Evolutionary conservation across 2,329 filamentous ascomycete genomes (phyloP).

Genomic region (Paradendryphiella salina): DNA sequence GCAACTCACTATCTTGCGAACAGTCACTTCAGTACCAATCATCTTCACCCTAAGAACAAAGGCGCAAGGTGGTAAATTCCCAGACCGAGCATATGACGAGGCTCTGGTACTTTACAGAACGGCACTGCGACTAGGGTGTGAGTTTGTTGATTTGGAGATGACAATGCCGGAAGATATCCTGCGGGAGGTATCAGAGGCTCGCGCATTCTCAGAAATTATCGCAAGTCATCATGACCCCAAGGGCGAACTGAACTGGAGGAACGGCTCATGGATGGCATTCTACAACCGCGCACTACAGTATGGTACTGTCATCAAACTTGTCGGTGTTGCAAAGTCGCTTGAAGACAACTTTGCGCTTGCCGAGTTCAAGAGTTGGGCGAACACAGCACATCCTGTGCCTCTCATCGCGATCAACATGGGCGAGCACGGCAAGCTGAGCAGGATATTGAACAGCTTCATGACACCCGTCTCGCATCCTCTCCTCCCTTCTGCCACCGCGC

Average conservation of each 20-base stretch:
- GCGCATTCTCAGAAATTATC: constrained; percentile 79
- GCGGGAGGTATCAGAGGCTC: constrained; percentile 66
- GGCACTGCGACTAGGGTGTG: constrained; percentile 80
- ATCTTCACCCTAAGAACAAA: constrained; percentile 90
- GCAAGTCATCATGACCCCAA: constrained; percentile 92
- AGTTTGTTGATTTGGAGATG: constrained; percentile 93
- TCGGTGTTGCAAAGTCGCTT: constrained; percentile 74
- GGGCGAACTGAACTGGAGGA: constrained; percentile 79
- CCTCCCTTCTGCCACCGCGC: constrained; percentile 90
- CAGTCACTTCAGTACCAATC: constrained; percentile 72
- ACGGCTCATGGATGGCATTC: constrained; percentile 86
- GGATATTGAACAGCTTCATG: constrained; percentile 88
- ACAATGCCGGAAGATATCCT: constrained; percentile 78
- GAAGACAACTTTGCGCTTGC: constrained; percentile 87
- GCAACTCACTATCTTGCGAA: constrained; percentile 79
- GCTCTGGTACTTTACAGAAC: constrained; percentile 74
- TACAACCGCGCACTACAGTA: constrained; percentile 90
- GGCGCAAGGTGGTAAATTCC: constrained; percentile 85
- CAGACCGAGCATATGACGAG: constrained; percentile 72
- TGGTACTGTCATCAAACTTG: constrained; percentile 92
- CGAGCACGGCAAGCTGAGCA: constrained; percentile 79
- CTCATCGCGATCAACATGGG: constrained; percentile 98
- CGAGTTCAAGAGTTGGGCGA: constrained; percentile 78
- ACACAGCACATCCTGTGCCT: constrained; percentile 73
- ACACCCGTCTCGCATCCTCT: constrained; percentile 90